Base-by-base conservation (phyloP, 805 yeast genomes). In the Myxozyma mucilagina region DNA sequence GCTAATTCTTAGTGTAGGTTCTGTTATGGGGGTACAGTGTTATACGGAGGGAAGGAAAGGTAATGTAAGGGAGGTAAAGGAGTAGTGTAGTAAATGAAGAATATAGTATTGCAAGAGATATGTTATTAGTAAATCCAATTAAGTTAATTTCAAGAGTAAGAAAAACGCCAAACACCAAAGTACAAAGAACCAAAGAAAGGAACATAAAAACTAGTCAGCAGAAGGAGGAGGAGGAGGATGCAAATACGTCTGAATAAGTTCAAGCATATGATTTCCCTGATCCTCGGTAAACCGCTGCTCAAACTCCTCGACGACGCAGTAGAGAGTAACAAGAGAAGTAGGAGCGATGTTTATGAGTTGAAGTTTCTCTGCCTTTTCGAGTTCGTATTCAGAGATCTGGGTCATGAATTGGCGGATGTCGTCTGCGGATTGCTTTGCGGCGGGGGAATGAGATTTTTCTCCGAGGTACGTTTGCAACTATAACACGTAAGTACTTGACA, bases 231-330 rank as follows among this genome's bases (percentile, higher is more conserved):
- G 34, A 13, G 49, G 43, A 20, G 58, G 59, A 18, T 88, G 89
- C 71, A 84, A 82, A 57, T 81, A 76, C 43, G 78, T 78, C n/a
- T 74, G 69, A 18, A 90, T 78, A 53, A 85, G 79, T 4, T 76
- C 81, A 35, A 93, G 65, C 1, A 93, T 81, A 3, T 77, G 76
- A 49, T 84, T 82, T 52, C 89, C 79, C 61, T 85, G 80, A 0
- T 83, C 87, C 61, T 88, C 89, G n/a, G 77, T 75, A 68, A 91
- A 87, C 68, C 99, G 79, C 63, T 84, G 85, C 67, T 93, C 99
- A 73, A 97, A 93, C 71, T 94, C 98, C 71, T 93, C 99, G 1
- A 93, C 84, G 34, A 93, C 76, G 0, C 94, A 80, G 71, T 85
- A 90, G 54, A 93, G 78, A 41, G 84, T 86, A 11, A 92, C 97